Evolutionary conservation across 345 rosid species (phyloP).

Genomic region (Zanthoxylum bungeanum): DNA sequence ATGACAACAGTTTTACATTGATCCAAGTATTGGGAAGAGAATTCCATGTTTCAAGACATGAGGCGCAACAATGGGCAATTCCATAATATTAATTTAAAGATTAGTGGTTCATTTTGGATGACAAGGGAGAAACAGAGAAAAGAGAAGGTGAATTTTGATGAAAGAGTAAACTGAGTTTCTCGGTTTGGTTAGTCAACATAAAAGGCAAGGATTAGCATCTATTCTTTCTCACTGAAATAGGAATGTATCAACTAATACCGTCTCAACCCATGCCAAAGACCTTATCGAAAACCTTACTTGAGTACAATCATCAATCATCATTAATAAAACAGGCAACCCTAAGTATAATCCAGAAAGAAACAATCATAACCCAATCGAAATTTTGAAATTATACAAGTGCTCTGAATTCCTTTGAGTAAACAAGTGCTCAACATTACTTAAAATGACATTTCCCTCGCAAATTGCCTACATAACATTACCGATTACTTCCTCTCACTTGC

Average conservation of each 20-base stretch:
- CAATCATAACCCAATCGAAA: not conserved
- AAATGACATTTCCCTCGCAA: slow-evolving; percentile 10
- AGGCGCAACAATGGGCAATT: not conserved
- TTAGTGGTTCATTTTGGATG: not conserved
- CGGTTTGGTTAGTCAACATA: not conserved
- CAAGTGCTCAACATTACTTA: not conserved
- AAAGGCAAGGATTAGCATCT: not conserved
- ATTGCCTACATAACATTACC: slow-evolving; percentile 12
- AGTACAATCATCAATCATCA: not conserved
- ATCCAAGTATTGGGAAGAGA: not conserved
- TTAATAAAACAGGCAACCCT: not conserved
- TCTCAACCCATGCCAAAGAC: not conserved
- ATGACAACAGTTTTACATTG: too few species aligned
- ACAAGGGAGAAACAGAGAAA: not conserved
- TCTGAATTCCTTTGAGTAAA: too few species aligned
- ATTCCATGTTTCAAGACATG: not conserved
- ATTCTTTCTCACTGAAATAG: not conserved
- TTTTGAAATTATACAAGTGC: not conserved
- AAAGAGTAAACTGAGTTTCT: not conserved
- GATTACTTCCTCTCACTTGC: slow-evolving; percentile 7
- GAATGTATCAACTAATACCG: not conserved
- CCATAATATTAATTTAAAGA: not conserved
- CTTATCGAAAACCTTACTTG: not conserved
- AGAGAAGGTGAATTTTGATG: not conserved
- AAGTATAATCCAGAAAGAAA: not conserved